phyloP scores from a whole-genome alignment of 208 protist genomes.

The Trypanosoma caninum region DNA sequence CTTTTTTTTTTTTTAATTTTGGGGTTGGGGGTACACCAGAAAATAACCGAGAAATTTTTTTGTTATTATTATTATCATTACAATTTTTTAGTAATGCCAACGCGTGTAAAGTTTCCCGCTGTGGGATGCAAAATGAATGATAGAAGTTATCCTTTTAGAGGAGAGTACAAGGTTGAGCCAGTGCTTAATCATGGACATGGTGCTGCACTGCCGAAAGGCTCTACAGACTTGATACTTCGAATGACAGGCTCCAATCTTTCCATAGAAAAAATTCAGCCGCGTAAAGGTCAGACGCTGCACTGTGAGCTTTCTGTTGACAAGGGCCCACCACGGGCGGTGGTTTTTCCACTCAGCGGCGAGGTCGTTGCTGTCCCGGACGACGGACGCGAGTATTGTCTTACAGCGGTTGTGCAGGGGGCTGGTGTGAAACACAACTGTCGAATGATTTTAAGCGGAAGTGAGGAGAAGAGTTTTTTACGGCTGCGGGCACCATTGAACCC shows the following conservation, averaged over 20 bases:
- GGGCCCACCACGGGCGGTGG: slow-evolving; percentile 39
- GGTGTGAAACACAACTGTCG: slow-evolving; percentile 52
- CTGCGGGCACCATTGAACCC: slow-evolving; percentile 45
- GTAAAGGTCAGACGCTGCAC: slow-evolving; percentile 40
- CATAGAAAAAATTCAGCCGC: slow-evolving; percentile 65
- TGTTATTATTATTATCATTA: slow-evolving; percentile 6
- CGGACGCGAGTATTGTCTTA: slow-evolving; percentile 72
- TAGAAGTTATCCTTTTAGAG: slow-evolving; percentile 79
- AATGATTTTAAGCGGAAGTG: slow-evolving; percentile 69
- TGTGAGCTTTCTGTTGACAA: slow-evolving; percentile 74
- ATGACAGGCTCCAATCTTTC: slow-evolving; percentile 73
- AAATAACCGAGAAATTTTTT: slow-evolving; percentile 6
- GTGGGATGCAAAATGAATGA: slow-evolving; percentile 86
- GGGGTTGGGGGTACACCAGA: not conserved
- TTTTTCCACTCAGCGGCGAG: slow-evolving; percentile 27
- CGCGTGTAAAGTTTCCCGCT: slow-evolving; percentile 26
- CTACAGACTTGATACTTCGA: slow-evolving; percentile 49
- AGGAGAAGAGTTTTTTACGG: slow-evolving; percentile 47
- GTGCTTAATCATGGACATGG: slow-evolving; percentile 82
- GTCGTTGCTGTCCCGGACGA: slow-evolving; percentile 64
- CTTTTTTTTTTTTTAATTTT: too few relatives aligned
- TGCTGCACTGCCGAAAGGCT: slow-evolving; percentile 32
- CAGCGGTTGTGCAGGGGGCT: slow-evolving; percentile 41
- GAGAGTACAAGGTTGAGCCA: slow-evolving; percentile 54
- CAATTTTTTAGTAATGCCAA: slow-evolving; percentile 16